These are phyloP conservation scores for Mortierella sp. DNA, from an alignment of 371 early-diverging fungal genomes.

Conservation along the genomic window DNA sequence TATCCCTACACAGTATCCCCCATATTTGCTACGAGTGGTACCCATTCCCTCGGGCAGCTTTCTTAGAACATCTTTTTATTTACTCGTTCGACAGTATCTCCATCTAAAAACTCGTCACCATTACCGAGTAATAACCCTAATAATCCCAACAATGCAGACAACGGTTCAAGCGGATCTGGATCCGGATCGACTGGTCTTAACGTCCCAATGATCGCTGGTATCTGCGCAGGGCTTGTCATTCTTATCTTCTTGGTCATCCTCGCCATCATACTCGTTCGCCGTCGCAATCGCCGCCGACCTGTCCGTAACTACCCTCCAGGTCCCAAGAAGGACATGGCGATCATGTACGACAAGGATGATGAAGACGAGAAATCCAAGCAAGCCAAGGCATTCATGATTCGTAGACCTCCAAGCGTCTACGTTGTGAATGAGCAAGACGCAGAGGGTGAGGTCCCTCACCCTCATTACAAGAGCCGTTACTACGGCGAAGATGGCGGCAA, in stretches of 20 bases:
- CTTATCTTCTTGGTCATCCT: conserved; percentile 13
- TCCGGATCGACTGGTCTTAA: neutral
- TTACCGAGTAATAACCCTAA: conserved; percentile 1
- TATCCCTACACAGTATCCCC: neutral
- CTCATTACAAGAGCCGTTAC: conserved; percentile 32
- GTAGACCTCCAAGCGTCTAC: conserved; percentile 28
- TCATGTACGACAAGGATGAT: conserved; percentile 10
- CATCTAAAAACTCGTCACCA: neutral
- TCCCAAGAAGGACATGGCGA: conserved; percentile 9
- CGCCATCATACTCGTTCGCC: conserved; percentile 10
- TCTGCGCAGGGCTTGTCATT: conserved; percentile 17
- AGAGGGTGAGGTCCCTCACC: conserved; percentile 26
- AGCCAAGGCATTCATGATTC: conserved; percentile 50
- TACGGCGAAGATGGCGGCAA: conserved; percentile 28
- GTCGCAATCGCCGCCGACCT: conserved; percentile 14
- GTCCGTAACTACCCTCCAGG: neutral
- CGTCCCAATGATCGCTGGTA: conserved; percentile 24
- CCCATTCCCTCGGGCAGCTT: neutral
- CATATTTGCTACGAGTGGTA: neutral
- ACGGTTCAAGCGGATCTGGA: neutral
- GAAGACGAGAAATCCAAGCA: conserved; percentile 30
- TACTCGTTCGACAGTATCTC: neutral
- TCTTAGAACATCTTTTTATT: neutral
- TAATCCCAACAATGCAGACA: conserved; percentile 8
- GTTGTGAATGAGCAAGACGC: conserved; percentile 28